Percentiles rank a stretch among this genome's conserved stretches.
These are phyloP conservation scores for Crepidotus variabilis DNA, from an alignment of 768 basidiomycete genomes.

Conservation along the genomic window DNA sequence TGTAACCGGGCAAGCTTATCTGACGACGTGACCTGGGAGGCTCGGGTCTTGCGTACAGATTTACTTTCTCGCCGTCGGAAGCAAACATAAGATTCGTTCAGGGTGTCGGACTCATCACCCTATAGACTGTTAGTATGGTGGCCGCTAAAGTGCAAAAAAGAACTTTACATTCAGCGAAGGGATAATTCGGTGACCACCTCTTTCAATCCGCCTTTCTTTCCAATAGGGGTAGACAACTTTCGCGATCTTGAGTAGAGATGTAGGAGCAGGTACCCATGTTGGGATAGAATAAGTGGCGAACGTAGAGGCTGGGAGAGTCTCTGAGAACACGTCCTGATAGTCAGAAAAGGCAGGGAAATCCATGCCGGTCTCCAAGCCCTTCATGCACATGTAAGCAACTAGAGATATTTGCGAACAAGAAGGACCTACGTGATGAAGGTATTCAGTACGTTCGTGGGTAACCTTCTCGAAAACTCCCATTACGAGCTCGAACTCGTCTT, in stretches of 20 bases:
- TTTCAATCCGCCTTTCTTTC: constrained; percentile 78
- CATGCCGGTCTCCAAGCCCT: constrained; percentile 66
- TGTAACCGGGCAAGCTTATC: constrained; percentile 86
- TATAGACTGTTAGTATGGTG: constrained; percentile 22
- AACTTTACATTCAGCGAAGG: constrained; percentile 78
- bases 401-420: not conserved
- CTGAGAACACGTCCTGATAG: constrained; percentile 66
- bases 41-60: constrained; percentile 89
- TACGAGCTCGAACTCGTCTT: constrained; percentile 92
- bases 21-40: constrained; percentile 83
- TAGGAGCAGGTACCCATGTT: constrained; percentile 60
- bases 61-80: constrained; percentile 96
- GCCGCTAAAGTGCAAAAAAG: not conserved
- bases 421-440: constrained; percentile 78
- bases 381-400: constrained; percentile 7
- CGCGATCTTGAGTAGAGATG: constrained; percentile 63
- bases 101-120: constrained; percentile 88
- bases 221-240: constrained; percentile 83
- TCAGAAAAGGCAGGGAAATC: constrained; percentile 69
- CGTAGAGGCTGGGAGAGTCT: constrained; percentile 51
- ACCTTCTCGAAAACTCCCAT: constrained; percentile 94
- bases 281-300: constrained; percentile 73
- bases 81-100: constrained; percentile 93
- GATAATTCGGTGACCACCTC: constrained; percentile 82
- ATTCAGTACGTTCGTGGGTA: constrained; percentile 86